Conservation (phyloP, 495 filamentous ascomycete species). For the Cudoniella acicularis region DNA sequence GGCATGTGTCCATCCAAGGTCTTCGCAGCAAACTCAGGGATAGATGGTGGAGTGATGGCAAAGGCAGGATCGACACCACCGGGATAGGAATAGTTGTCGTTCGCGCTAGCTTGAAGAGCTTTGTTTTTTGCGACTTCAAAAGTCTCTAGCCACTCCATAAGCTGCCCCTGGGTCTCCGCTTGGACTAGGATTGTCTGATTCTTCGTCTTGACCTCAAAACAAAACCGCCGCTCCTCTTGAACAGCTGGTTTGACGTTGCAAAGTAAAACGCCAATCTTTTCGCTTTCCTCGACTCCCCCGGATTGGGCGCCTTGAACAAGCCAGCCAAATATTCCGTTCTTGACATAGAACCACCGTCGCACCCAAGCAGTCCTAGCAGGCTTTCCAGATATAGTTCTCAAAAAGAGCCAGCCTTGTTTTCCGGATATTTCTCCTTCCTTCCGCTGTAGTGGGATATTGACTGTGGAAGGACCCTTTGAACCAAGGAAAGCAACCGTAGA, state of each 20-base stretch:
- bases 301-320: conserved; percentile 80
- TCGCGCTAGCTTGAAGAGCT: conserved; percentile 71
- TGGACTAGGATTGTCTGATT: conserved; percentile 86
- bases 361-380: conserved; percentile 85
- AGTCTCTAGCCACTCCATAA: conserved; percentile 86
- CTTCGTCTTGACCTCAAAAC: conserved; percentile 98
- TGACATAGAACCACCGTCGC: conserved; percentile 90
- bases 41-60: conserved; percentile 81
- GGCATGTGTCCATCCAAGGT: conserved; percentile 63
- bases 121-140: conserved; percentile 93
- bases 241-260: conserved; percentile 89
- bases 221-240: conserved; percentile 90
- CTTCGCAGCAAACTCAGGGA: conserved; percentile 84
- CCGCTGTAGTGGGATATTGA: conserved; percentile 35
- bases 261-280: conserved; percentile 91
- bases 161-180: conserved; percentile 84
- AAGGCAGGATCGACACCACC: conserved; percentile 79
- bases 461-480: conserved; percentile 60
- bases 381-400: conserved; percentile 80
- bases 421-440: conserved; percentile 40
- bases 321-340: conserved; percentile 94
- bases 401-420: conserved; percentile 93
- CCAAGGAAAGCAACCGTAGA: conserved; percentile 84
- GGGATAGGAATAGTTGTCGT: conserved; percentile 50
- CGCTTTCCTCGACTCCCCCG: conserved; percentile 88